Conservation (phyloP, 352 stramenopile genomes). For the Phytophthora pinifolia region DNA sequence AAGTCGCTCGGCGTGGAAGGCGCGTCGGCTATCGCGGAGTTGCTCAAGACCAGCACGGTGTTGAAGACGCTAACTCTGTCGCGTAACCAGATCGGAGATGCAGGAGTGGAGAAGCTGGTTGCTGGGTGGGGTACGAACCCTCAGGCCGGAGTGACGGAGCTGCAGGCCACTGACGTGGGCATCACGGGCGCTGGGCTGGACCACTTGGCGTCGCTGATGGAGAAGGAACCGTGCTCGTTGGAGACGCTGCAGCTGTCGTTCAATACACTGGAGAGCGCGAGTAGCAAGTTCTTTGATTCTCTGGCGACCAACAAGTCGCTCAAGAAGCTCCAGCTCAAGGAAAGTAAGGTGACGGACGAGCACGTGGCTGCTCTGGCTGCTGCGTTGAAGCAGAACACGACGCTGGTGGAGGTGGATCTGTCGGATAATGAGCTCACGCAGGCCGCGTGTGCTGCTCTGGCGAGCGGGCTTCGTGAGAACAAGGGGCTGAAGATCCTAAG, state of each 20-base stretch:
- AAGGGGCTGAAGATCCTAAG: constrained; percentile 41
- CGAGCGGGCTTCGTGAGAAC: constrained; percentile 49
- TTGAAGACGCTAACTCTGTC: constrained; percentile 58
- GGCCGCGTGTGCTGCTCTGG: constrained; percentile 36
- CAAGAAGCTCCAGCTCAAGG: constrained; percentile 62
- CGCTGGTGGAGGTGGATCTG: constrained; percentile 60
- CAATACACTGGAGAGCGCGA: constrained; percentile 47
- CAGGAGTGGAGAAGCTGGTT: constrained; percentile 40
- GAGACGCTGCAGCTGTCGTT: constrained; percentile 70
- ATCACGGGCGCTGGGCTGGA: constrained; percentile 52
- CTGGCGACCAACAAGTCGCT: constrained; percentile 63
- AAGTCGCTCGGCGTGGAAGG: constrained; percentile 57
- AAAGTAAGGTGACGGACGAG: constrained; percentile 56
- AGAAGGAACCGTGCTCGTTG: constrained; percentile 46
- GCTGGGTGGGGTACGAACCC: constrained; percentile 43
- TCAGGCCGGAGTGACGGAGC: constrained; percentile 29
- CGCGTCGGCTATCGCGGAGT: constrained; percentile 43
- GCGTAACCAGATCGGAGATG: constrained; percentile 57
- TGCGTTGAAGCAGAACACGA: constrained; percentile 49
- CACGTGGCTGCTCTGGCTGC: constrained; percentile 40
- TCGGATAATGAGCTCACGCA: constrained; percentile 66
- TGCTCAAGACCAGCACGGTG: constrained; percentile 49
- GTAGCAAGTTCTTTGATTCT: constrained; percentile 53
- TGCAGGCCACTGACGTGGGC: constrained; percentile 48
- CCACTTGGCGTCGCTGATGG: constrained; percentile 46